Evolutionary conservation across 441 rosid species (phyloP), one percentile per base, ranked within the genome.

Genomic region (Populus hybrid): DNA sequence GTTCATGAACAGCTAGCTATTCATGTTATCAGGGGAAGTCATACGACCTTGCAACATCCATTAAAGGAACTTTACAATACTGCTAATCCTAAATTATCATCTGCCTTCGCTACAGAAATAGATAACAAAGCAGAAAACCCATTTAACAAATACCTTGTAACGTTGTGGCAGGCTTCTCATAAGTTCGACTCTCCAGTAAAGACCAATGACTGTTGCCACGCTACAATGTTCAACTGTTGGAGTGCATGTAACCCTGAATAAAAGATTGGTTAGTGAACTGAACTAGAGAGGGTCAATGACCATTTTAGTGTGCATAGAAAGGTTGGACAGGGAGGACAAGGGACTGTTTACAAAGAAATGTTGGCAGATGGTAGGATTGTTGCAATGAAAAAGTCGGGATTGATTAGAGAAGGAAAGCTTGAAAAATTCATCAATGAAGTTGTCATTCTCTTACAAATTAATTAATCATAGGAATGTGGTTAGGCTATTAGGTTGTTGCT

Each of bases 171-270:
- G 90, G 85, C 95, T 92, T 78, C 90, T 89, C 88, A 88, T 79
- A 66, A 95, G 94, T 77, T 95, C 92, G 28, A 91, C 95, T 19
- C 97, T 88, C 77, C 94, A 81, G 88, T 94, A 90, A 77, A 94
- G 95, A 78, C 99, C 99, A 50, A 95, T 94, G 70, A 92, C 86
- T 7, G 94, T 84, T 14, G 97, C 97, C 98, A 95, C 91, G 77
- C 94, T 90, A 86, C 98, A 95, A 77, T 90, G 97, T 80, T 91
- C 97, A 16, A 94, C 87, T 2, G 99, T 94, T 59, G 99, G 99
- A 77, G 95, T 94, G 73, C 94, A 94, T 24, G 97, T 91, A 78
- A 95, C 91, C 87, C 97, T 95, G 84, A 69, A 83, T 35, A 74
- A 79, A 34, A 71, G 46, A 30, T 28, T 28, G 30, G 30, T 28